A percentile compares a stretch with the other conserved stretches of the same genome.
Evolutionary conservation across 148 eudicot species (phyloP).

Genomic region (Rhododendron henanense): DNA sequence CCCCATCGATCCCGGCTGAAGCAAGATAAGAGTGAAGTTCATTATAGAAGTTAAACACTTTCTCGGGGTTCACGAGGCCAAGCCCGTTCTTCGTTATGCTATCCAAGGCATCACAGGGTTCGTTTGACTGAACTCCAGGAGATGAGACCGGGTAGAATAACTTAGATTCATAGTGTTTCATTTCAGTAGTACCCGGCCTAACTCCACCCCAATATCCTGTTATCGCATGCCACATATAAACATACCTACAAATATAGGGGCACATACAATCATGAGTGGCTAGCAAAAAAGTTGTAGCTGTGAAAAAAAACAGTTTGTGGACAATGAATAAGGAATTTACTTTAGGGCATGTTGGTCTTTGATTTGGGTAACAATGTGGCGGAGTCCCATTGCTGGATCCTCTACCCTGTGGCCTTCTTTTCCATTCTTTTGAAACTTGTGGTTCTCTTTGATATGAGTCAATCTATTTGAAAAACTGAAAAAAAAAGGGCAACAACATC

Average conservation of each 20-base stretch:
- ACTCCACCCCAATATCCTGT: conserved; percentile 96
- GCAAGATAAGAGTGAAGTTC: conserved; percentile 88
- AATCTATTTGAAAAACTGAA: conserved; percentile 79
- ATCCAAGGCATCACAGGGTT: conserved; percentile 47
- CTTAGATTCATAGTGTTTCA: conserved; percentile 66
- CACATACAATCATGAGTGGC: conserved; percentile 3
- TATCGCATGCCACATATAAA: conserved; percentile 88
- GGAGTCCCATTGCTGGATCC: conserved; percentile 57
- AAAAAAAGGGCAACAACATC: conserved; percentile 12
- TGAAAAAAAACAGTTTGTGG: not conserved
- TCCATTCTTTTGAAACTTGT: conserved; percentile 77
- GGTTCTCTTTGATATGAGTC: conserved; percentile 68
- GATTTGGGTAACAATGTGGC: conserved; percentile 51
- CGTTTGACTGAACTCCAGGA: conserved; percentile 62
- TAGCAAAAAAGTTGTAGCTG: not conserved
- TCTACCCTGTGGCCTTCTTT: conserved; percentile 61
- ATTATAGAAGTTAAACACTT: conserved; percentile 60
- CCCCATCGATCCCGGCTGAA: conserved; percentile 77
- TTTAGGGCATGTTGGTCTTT: conserved; percentile 61
- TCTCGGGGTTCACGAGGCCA: conserved; percentile 81
- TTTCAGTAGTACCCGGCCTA: conserved; percentile 50
- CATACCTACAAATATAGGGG: conserved; percentile 38
- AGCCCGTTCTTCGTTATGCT: conserved; percentile 64
- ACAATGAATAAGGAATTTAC: conserved; percentile 24
- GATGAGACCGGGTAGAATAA: conserved; percentile 56